Percentiles rank a stretch among this genome's conserved stretches.
phyloP scores from a whole-genome alignment of 2,329 filamentous ascomycete genomes.

The Pyrenophora teres region DNA sequence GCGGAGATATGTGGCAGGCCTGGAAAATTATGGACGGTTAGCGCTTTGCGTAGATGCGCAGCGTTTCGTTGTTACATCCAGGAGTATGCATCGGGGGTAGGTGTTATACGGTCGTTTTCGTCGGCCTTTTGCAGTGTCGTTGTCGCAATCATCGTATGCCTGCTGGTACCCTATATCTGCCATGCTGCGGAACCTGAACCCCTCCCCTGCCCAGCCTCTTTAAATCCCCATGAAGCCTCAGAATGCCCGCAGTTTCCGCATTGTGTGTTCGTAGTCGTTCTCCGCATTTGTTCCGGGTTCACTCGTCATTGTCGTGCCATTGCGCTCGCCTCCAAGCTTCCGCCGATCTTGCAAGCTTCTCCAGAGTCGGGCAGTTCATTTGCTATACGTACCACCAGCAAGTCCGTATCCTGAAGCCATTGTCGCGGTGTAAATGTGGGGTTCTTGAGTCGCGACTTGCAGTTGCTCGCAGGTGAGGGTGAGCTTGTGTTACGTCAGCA shows the following conservation, averaged over 20 bases:
- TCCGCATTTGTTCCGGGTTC: conserved; percentile 10
- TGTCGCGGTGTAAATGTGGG: conserved; percentile 43
- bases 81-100: too few relatives aligned
- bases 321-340: conserved; percentile 16
- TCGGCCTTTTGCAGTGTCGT: not conserved
- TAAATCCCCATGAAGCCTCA: accelerated
- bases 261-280: not conserved
- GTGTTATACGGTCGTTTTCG: not conserved
- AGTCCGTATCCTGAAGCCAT: conserved; percentile 87
- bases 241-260: not conserved
- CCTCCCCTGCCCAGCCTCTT: accelerated
- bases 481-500: conserved; percentile 17
- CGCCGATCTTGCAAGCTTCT: conserved; percentile 12
- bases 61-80: accelerated
- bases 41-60: too few relatives aligned
- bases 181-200: too few relatives aligned
- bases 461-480: conserved; percentile 13
- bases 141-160: not conserved
- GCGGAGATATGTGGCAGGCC: not conserved
- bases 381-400: conserved; percentile 68
- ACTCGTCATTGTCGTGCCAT: conserved; percentile 24
- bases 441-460: conserved; percentile 16
- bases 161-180: not conserved
- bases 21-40: too few relatives aligned
- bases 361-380: not conserved